Conservation (phyloP, 345 rosid species). For the Arabidopsis thaliana region DNA sequence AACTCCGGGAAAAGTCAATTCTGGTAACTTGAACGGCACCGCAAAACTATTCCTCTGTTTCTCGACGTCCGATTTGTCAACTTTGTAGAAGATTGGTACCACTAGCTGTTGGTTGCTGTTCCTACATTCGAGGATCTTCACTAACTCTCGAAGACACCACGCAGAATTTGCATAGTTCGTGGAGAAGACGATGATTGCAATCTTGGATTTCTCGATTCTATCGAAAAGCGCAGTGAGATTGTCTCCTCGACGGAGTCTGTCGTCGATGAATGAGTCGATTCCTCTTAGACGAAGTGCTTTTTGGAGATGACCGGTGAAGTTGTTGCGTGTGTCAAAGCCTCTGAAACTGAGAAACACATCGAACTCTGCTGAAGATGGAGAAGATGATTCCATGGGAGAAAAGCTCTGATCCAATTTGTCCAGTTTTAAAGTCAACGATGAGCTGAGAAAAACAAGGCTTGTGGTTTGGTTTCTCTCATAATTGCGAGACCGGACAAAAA, state of each 20-base stretch:
- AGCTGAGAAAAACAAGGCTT: neutral
- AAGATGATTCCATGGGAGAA: slow-evolving; percentile 25
- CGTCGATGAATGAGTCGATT: slow-evolving; percentile 41
- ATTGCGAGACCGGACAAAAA: neutral
- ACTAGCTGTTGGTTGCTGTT: slow-evolving; percentile 31
- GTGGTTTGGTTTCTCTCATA: neutral
- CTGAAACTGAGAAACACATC: slow-evolving; percentile 51
- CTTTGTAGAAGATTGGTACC: slow-evolving; percentile 42
- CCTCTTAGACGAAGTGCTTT: slow-evolving; percentile 25
- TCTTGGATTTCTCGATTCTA: slow-evolving; percentile 39
- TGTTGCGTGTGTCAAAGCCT: slow-evolving; percentile 45
- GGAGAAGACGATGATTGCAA: slow-evolving; percentile 42
- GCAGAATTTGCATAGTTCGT: slow-evolving; percentile 29
- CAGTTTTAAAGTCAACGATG: neutral
- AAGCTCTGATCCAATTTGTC: neutral
- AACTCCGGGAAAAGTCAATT: slow-evolving; percentile 23
- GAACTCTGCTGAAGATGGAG: slow-evolving; percentile 18
- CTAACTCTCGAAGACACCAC: slow-evolving; percentile 48
- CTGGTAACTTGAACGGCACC: slow-evolving; percentile 13
- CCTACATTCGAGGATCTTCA: slow-evolving; percentile 40
- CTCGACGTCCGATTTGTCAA: slow-evolving; percentile 30
- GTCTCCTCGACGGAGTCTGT: slow-evolving; percentile 40
- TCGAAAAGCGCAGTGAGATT: slow-evolving; percentile 32
- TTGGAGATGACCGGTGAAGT: slow-evolving; percentile 47
- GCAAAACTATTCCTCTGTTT: slow-evolving; percentile 36